A percentile compares a stretch with the other conserved stretches of the same genome.
Conservation (phyloP, 2,329 filamentous ascomycete species). For the Magnaporthiopsis poae region DNA sequence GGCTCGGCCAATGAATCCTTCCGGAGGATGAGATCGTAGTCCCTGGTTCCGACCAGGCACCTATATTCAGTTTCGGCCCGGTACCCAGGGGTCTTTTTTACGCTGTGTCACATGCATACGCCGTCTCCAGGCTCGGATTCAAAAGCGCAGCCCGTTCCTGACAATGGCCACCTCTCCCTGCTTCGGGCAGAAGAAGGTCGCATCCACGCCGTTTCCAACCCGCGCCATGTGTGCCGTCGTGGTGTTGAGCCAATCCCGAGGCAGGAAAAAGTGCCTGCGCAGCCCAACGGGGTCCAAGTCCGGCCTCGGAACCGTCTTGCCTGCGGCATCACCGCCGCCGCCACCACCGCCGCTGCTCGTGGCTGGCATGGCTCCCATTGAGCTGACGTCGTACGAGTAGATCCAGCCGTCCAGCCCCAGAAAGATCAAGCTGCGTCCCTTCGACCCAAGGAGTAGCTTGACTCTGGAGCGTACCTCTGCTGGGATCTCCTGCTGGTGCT, state of each 20-base stretch:
- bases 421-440: neutral
- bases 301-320: neutral
- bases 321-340: no score
- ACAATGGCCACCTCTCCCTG: conserved; percentile 2
- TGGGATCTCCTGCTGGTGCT: neutral
- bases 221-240: conserved; percentile 2
- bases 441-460: neutral
- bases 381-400: neutral
- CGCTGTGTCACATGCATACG: no score
- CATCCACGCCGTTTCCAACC: neutral
- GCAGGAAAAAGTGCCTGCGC: neutral
- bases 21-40: no score
- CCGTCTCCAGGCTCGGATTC: neutral
- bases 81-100: no score
- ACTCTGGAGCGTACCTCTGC: neutral
- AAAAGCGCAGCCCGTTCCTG: neutral
- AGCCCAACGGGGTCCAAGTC: neutral
- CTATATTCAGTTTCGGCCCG: no score
- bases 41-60: no score
- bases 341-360: no score
- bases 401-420: neutral
- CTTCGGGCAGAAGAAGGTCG: neutral
- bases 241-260: conserved; percentile 1
- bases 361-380: neutral
- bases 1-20: no score